Percentiles rank a stretch among this genome's conserved stretches.
phyloP scores from a whole-genome alignment of 768 basidiomycete genomes.

The Tubosaeta brunneosetosa region DNA sequence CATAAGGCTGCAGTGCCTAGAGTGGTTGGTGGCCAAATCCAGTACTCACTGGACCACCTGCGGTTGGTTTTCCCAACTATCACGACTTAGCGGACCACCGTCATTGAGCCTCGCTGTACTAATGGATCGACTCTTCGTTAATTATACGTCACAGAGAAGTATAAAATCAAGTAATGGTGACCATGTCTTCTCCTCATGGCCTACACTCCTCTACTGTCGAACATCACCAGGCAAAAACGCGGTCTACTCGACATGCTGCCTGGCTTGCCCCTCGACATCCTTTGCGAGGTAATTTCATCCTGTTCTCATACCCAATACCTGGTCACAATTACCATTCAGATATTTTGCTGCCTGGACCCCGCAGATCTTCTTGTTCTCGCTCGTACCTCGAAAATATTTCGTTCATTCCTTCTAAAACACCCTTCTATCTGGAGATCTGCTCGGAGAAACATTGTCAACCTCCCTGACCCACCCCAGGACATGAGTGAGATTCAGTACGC shows the following conservation, averaged over 20 bases:
- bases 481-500: conserved; percentile 49
- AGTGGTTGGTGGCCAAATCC: background rate
- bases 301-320: background rate
- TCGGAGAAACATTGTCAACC: conserved; percentile 31
- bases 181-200: conserved; percentile 10
- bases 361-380: conserved; percentile 44
- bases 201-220: background rate
- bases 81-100: no score
- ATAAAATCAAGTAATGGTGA: background rate
- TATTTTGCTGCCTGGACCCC: conserved; percentile 41
- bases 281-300: conserved; percentile 20
- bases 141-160: background rate
- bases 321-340: conserved; percentile 24
- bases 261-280: conserved; percentile 29
- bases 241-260: conserved; percentile 30
- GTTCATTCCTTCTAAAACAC: conserved; percentile 34
- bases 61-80: no score
- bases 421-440: conserved; percentile 32
- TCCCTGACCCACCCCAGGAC: conserved; percentile 44
- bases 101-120: no score
- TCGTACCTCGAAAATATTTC: conserved; percentile 39
- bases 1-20: conserved; percentile 32
- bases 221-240: conserved; percentile 8
- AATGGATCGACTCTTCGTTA: no score
- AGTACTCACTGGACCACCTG: no score